Evolutionary conservation across 257 asterid species (phyloP), one percentile per base, ranked within the genome.

Genomic region (Verbascum thapsus): DNA sequence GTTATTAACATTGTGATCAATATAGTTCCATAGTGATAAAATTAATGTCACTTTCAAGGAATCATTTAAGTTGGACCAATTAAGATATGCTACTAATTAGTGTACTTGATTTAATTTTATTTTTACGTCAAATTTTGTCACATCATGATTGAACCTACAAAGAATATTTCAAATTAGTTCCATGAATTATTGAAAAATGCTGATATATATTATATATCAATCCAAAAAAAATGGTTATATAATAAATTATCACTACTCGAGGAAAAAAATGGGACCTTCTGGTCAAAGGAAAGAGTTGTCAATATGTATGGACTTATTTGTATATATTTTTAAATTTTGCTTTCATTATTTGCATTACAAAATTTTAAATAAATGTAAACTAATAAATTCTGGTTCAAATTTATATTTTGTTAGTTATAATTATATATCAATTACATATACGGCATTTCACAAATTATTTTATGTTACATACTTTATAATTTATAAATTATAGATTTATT

Each of bases 81-180:
- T 58, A n/a, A n/a, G 30, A 9, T 42, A 60, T 56, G 68, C 7
- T 60, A 30, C 49, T 20, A 58, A 16, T 68, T 60, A 41, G 49
- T 60, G 62, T 59, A 50, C 55, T 50, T 34, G 38, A 40, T 40
- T 26, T 59, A 23, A 22, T 3, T 38, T 2, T 7, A 55, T 30
- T 45, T 50, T 39, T 23, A 41, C 63, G 42, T 61, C 68, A 19
- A 53, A 51, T 18, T 30, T 51, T 52, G 51, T 43, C 63, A 52
- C 58, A 13, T 60, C 41, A 53, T 69, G 30, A 37, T 13, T 40
- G 23, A 15, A 49, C 61, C 32, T 53, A 23, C 47, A 8, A 55
- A 54, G 41, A 41, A 52, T 20, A 30, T 32, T 1, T 39, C 44
- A 53, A 11, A 42, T 41, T 34, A 37, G 4, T 63, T 35, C 49